Conservation (phyloP, 345 rosid species). For the Euclidium syriacum region DNA sequence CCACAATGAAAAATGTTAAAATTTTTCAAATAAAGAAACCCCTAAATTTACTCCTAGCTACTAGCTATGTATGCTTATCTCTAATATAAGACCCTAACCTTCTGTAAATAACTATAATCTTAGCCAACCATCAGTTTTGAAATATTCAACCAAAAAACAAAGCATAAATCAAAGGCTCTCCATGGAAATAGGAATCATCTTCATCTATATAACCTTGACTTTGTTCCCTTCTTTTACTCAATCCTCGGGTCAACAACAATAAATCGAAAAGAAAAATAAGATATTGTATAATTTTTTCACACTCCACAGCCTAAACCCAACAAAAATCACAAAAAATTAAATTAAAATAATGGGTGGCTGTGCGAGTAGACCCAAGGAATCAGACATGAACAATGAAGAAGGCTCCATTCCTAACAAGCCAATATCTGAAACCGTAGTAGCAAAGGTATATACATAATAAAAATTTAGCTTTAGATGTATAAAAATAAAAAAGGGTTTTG, state of each 20-base stretch:
- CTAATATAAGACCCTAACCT: background rate
- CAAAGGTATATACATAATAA: slow-evolving; percentile 14
- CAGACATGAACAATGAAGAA: slow-evolving; percentile 27
- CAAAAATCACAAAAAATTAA: slow-evolving; percentile 6
- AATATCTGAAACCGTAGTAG: slow-evolving; percentile 24
- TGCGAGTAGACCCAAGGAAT: slow-evolving; percentile 49
- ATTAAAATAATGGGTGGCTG: slow-evolving; percentile 47
- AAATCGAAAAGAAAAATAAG: slow-evolving; percentile 12
- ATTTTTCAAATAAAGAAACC: background rate
- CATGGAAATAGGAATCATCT: slow-evolving; percentile 4
- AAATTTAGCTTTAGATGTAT: background rate
- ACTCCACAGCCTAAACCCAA: slow-evolving; percentile 34
- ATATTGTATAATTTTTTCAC: background rate
- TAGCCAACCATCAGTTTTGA: background rate
- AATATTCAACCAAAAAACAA: background rate
- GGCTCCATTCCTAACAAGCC: slow-evolving; percentile 24
- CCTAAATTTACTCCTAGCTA: background rate
- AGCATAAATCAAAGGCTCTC: slow-evolving; percentile 2
- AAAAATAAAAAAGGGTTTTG: background rate
- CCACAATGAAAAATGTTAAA: no score
- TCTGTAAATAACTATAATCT: slow-evolving; percentile 17
- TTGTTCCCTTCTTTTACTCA: slow-evolving; percentile 16
- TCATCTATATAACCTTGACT: slow-evolving; percentile 17
- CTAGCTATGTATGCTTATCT: background rate
- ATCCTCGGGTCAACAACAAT: slow-evolving; percentile 22